Conservation (phyloP, 306 rosid genomes). For the Pueraria montana region DNA sequence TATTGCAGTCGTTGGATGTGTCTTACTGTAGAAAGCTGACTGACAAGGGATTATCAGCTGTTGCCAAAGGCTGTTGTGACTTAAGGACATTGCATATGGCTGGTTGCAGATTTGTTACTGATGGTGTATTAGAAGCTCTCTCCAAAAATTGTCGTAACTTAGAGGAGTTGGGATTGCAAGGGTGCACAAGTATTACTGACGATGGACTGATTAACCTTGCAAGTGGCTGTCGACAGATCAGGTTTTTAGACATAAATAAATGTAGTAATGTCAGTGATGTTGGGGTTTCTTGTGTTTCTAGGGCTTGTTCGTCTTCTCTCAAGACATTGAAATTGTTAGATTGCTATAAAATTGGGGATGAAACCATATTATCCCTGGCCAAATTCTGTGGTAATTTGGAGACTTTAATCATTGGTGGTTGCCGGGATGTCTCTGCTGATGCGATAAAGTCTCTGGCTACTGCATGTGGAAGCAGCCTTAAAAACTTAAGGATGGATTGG, state of each 20-base stretch:
- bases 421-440: slow-evolving; percentile 78
- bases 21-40: slow-evolving; percentile 89
- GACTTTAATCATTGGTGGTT: slow-evolving; percentile 86
- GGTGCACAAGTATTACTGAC: slow-evolving; percentile 81
- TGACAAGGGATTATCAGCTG: slow-evolving; percentile 81
- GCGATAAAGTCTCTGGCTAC: slow-evolving; percentile 70
- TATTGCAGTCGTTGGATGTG: slow-evolving; percentile 79
- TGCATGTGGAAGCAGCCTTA: slow-evolving; percentile 70
- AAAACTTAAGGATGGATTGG: slow-evolving; percentile 94
- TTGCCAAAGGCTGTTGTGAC: slow-evolving; percentile 84
- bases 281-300: slow-evolving; percentile 74
- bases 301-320: slow-evolving; percentile 75
- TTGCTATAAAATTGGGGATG: slow-evolving; percentile 82
- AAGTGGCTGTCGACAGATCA: slow-evolving; percentile 69
- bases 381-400: slow-evolving; percentile 74
- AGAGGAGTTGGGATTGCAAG: slow-evolving; percentile 77
- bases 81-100: slow-evolving; percentile 71
- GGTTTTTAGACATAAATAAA: slow-evolving; percentile 74
- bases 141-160: slow-evolving; percentile 73
- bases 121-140: slow-evolving; percentile 65
- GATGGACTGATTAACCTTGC: slow-evolving; percentile 74
- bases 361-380: slow-evolving; percentile 69
- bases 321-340: slow-evolving; percentile 84
- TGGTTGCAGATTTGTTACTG: slow-evolving; percentile 80
- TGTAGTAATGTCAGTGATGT: slow-evolving; percentile 82